Conservation (phyloP, 305 asterid genomes). For the Andrographis paniculata region DNA sequence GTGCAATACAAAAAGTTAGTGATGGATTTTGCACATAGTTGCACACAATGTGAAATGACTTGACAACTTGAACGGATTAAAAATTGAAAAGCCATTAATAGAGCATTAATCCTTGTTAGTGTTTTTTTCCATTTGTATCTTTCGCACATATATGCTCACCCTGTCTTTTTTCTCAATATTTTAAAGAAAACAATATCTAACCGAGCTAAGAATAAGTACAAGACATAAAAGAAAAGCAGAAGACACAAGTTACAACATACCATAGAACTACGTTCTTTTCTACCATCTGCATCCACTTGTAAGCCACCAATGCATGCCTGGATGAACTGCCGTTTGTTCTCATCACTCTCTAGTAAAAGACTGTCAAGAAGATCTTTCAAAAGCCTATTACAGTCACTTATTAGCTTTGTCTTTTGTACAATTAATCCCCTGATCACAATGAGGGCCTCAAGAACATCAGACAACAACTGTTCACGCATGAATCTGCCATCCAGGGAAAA, state of each 20-base stretch:
- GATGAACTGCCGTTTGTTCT: conserved; percentile 87
- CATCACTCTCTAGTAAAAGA: conserved; percentile 88
- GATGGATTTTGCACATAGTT: conserved; percentile 19
- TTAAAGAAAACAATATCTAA: not conserved
- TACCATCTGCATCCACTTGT: conserved; percentile 81
- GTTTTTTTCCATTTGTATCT: not conserved
- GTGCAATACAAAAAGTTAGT: conserved; percentile 16
- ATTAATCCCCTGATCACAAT: conserved; percentile 94
- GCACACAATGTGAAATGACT: conserved; percentile 8
- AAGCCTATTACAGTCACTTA: conserved; percentile 87
- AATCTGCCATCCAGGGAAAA: conserved; percentile 47
- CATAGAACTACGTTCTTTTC: conserved; percentile 82
- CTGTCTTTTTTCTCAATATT: not conserved
- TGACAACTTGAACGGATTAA: not conserved
- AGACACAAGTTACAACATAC: conserved; percentile 31
- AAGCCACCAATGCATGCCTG: conserved; percentile 97
- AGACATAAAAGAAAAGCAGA: conserved; percentile 1
- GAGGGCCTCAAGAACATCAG: conserved; percentile 95
- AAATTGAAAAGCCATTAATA: conserved; percentile 8
- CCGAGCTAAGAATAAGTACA: conserved; percentile 1
- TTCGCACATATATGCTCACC: not conserved
- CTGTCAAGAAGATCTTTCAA: conserved; percentile 93
- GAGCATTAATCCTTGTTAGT: not conserved
- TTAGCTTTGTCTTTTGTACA: conserved; percentile 93
- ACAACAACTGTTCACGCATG: conserved; percentile 82